These are phyloP conservation scores for Phytophthora pinifolia DNA, from an alignment of 352 stramenopile species.

Conservation along the genomic window DNA sequence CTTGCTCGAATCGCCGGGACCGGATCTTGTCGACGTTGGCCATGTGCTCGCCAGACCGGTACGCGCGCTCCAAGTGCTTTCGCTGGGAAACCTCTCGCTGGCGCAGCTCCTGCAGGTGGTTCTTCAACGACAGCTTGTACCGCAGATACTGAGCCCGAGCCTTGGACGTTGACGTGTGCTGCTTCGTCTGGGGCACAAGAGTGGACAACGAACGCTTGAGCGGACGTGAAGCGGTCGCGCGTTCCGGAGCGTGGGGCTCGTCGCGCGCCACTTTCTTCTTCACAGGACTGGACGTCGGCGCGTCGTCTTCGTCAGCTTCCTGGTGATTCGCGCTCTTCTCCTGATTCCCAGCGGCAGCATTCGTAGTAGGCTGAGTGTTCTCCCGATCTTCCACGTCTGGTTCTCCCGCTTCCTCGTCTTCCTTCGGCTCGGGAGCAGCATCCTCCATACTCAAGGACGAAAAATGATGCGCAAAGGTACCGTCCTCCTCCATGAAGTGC, in stretches of 20 bases:
- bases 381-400: constrained; percentile 3
- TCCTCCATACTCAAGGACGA: constrained; percentile 44
- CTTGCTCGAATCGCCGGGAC: constrained; percentile 60
- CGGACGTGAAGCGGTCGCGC: constrained; percentile 1
- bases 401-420: not conserved
- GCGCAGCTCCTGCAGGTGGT: constrained; percentile 62
- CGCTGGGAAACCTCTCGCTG: constrained; percentile 64
- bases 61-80: constrained; percentile 61
- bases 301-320: constrained; percentile 28
- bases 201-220: constrained; percentile 39
- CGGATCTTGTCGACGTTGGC: constrained; percentile 75
- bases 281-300: constrained; percentile 24
- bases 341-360: not conserved
- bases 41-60: constrained; percentile 59
- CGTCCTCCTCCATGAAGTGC: constrained; percentile 62
- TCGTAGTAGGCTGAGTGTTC: constrained; percentile 14
- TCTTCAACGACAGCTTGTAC: constrained; percentile 74
- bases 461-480: constrained; percentile 47
- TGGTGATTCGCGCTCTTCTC: constrained; percentile 30
- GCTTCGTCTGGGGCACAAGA: constrained; percentile 33
- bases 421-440: constrained; percentile 6
- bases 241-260: constrained; percentile 22
- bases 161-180: constrained; percentile 27
- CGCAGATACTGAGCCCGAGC: constrained; percentile 51
- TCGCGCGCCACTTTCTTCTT: constrained; percentile 38